These are phyloP conservation scores for Pterocarpus macrocarpus DNA, from an alignment of 306 rosid species.

Conservation along the genomic window DNA sequence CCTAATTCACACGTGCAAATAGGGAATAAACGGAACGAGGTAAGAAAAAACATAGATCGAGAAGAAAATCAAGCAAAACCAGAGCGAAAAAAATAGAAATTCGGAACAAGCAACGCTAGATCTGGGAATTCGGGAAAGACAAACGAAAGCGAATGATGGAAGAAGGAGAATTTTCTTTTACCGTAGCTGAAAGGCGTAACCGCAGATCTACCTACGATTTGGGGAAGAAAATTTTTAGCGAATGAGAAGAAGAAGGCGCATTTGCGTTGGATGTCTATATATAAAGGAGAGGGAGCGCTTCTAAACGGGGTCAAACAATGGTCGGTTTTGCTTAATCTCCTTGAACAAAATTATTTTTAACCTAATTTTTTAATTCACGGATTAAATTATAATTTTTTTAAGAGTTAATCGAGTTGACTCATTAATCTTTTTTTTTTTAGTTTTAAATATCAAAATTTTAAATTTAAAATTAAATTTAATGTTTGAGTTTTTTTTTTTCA, in stretches of 20 bases:
- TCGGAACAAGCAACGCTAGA: constrained; percentile 1
- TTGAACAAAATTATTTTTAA: too few species aligned
- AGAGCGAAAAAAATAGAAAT: not conserved
- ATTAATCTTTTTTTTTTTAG: too few species aligned
- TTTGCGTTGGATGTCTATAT: not conserved
- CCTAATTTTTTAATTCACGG: too few species aligned
- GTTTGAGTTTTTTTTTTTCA: too few species aligned
- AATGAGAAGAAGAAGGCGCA: not conserved
- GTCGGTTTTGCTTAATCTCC: not conserved
- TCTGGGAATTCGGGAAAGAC: not conserved
- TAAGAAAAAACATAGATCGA: not conserved
- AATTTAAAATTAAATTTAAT: too few species aligned
- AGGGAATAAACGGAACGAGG: not conserved
- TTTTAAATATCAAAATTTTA: too few species aligned
- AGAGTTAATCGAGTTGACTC: too few species aligned
- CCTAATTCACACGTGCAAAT: constrained; percentile 25
- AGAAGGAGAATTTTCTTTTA: not conserved
- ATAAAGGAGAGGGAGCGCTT: not conserved
- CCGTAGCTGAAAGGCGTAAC: constrained; percentile 18
- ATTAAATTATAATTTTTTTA: too few species aligned
- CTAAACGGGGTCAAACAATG: not conserved
- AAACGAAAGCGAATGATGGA: not conserved
- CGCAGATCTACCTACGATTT: not conserved
- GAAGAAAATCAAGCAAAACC: constrained; percentile 4
- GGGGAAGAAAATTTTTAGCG: not conserved